Evolutionary conservation across 176 grass and related monocot species (phyloP).

Genomic region (Oryza brachyantha): DNA sequence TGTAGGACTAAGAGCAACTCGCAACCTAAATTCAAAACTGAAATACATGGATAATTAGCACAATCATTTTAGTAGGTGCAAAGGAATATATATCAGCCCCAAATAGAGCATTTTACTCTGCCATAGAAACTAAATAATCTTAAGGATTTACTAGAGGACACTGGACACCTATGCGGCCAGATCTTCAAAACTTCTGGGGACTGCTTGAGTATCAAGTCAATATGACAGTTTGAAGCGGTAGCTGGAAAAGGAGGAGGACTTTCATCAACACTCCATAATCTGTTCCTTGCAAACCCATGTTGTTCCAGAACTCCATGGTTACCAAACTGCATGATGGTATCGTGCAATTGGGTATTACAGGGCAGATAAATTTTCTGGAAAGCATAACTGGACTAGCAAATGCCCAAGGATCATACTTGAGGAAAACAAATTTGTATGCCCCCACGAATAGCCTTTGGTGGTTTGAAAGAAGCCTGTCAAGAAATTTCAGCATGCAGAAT

Average conservation of each 20-base stretch:
- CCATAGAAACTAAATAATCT: background rate
- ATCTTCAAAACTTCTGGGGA: slow-evolving; percentile 67
- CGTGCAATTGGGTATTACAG: slow-evolving; percentile 1
- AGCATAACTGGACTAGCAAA: slow-evolving; percentile 19
- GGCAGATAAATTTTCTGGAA: background rate
- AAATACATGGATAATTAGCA: slow-evolving; percentile 18
- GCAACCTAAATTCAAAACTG: slow-evolving; percentile 76
- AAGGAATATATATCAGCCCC: background rate
- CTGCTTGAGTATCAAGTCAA: slow-evolving; percentile 72
- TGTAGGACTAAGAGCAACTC: slow-evolving; percentile 63
- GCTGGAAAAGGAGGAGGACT: slow-evolving; percentile 50
- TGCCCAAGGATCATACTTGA: slow-evolving; percentile 37
- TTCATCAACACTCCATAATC: slow-evolving; percentile 62
- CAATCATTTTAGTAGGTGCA: background rate
- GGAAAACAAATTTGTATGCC: slow-evolving; percentile 79
- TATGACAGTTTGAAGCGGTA: slow-evolving; percentile 36
- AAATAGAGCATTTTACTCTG: background rate
- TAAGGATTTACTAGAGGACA: slow-evolving; percentile 21
- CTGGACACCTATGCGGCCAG: slow-evolving; percentile 80
- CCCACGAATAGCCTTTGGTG: slow-evolving; percentile 69
- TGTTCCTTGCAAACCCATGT: slow-evolving; percentile 81
- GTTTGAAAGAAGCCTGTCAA: slow-evolving; percentile 61
- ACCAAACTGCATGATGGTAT: slow-evolving; percentile 51
- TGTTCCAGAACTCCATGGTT: slow-evolving; percentile 59
- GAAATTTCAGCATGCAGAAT: background rate